Evolutionary conservation across 169 alveolate species (phyloP).

Genomic region (Sarcocystis neurona): DNA sequence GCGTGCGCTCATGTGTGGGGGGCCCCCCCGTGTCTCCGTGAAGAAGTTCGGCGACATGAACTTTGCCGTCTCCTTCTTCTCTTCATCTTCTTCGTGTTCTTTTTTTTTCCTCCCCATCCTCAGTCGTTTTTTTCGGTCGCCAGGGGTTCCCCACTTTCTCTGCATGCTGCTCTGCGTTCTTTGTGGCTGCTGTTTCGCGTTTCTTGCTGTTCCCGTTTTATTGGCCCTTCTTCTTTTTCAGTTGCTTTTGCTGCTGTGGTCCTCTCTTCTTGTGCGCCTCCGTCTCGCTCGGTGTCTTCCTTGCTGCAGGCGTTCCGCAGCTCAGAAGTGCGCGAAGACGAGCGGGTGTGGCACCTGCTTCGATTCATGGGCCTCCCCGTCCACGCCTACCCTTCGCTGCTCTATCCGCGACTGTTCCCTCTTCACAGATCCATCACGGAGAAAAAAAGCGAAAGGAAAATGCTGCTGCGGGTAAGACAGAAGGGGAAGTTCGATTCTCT

Average conservation of each 20-base stretch:
- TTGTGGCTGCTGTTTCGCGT: no score
- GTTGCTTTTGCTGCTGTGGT: not conserved
- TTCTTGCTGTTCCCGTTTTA: no score
- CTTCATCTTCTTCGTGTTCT: no score
- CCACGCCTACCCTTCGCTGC: conserved; percentile 41
- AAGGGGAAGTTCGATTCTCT: no score
- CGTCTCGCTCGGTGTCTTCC: not conserved
- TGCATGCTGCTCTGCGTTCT: no score
- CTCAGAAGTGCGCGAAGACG: conserved; percentile 62
- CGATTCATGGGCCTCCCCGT: conserved; percentile 63
- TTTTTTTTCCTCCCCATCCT: no score
- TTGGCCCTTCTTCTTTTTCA: not conserved
- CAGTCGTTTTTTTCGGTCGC: no score
- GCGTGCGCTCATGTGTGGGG: no score
- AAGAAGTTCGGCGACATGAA: no score
- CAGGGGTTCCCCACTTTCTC: no score
- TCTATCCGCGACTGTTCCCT: conserved; percentile 69
- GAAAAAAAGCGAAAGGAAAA: conserved; percentile 51
- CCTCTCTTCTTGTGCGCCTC: not conserved
- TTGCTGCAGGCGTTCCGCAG: conserved; percentile 64
- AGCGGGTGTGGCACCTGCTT: conserved; percentile 60
- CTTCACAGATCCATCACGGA: conserved; percentile 65
- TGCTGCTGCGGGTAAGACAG: conserved; percentile 39
- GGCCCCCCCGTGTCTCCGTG: no score
- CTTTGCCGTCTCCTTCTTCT: no score